phyloP scores from a whole-genome alignment of 768 basidiomycete species.

The Mycena epipterygia region DNA sequence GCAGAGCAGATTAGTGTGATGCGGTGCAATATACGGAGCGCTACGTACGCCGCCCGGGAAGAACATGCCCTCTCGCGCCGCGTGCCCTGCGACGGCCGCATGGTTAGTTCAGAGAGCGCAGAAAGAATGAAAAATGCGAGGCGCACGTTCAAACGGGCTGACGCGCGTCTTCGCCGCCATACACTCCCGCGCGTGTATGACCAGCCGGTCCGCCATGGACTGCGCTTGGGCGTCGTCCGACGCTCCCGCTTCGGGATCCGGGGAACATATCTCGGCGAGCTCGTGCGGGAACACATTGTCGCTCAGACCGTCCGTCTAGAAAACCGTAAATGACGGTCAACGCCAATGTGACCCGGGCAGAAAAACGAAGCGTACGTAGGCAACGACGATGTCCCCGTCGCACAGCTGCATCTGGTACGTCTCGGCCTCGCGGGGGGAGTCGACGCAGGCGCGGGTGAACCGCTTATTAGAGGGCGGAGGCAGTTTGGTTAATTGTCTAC shows the following conservation, averaged over 20 bases:
- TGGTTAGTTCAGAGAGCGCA: neutral
- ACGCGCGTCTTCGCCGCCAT: constrained; percentile 62
- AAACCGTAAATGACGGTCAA: neutral
- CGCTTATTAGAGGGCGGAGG: constrained; percentile 39
- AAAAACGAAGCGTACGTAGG: constrained; percentile 26
- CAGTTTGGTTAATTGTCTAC: constrained; percentile 36
- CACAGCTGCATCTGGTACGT: constrained; percentile 29
- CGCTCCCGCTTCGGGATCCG: constrained; percentile 48
- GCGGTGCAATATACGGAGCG: neutral
- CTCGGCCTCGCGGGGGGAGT: constrained; percentile 36
- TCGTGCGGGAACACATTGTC: constrained; percentile 37
- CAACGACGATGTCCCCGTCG: constrained; percentile 32
- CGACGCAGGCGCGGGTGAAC: constrained; percentile 34
- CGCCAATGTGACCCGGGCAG: neutral
- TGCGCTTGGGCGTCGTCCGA: constrained; percentile 55
- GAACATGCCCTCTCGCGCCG: constrained; percentile 35
- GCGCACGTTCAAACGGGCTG: constrained; percentile 66
- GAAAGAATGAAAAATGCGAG: neutral
- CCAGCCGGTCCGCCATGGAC: constrained; percentile 65
- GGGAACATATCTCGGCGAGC: constrained; percentile 33
- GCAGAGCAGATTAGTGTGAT: neutral
- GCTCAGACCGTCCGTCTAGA: constrained; percentile 35
- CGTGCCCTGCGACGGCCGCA: constrained; percentile 14
- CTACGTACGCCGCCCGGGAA: constrained; percentile 35
- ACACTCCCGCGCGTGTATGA: constrained; percentile 63